Percentiles rank a stretch among this genome's conserved stretches.
Conservation (phyloP, 805 yeast species). For the Kluyveromyces aestuarii region DNA sequence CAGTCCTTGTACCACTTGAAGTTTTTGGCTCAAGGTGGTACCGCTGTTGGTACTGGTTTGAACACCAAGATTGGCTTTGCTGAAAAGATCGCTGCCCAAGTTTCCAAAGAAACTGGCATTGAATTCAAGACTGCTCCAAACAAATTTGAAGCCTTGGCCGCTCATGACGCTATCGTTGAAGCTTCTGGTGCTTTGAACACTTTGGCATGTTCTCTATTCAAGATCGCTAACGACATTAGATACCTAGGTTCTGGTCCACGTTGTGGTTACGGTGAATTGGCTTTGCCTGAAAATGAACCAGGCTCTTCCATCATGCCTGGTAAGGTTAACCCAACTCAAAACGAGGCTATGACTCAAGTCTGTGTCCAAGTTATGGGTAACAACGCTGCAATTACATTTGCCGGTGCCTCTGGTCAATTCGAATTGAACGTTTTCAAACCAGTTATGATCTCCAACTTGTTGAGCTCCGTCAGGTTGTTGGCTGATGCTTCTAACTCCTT, state of each 20-base stretch:
- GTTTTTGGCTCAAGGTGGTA: constrained; percentile 96
- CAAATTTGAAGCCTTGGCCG: constrained; percentile 98
- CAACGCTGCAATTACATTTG: constrained; percentile 88
- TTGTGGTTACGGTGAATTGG: constrained; percentile 96
- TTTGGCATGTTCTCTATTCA: constrained; percentile 84
- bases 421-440: constrained; percentile 98
- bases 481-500: constrained; percentile 88
- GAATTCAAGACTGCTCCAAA: constrained; percentile 93
- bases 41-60: constrained; percentile 98
- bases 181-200: constrained; percentile 96
- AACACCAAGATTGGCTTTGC: constrained; percentile 91
- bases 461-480: constrained; percentile 77
- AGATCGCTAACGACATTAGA: constrained; percentile 96
- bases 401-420: constrained; percentile 98
- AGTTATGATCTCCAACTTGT: constrained; percentile 82
- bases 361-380: constrained; percentile 97
- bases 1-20: constrained; percentile 64
- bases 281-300: constrained; percentile 97
- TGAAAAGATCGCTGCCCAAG: constrained; percentile 76
- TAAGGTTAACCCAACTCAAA: constrained; percentile 98
- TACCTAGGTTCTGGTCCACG: constrained; percentile 98
- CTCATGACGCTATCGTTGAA: constrained; percentile 97
- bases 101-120: constrained; percentile 77
- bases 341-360: constrained; percentile 97
- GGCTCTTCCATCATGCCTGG: constrained; percentile 99